Evolutionary conservation across 2,329 filamentous ascomycete genomes (phyloP).

Genomic region (Sordariomycetes sp.): DNA sequence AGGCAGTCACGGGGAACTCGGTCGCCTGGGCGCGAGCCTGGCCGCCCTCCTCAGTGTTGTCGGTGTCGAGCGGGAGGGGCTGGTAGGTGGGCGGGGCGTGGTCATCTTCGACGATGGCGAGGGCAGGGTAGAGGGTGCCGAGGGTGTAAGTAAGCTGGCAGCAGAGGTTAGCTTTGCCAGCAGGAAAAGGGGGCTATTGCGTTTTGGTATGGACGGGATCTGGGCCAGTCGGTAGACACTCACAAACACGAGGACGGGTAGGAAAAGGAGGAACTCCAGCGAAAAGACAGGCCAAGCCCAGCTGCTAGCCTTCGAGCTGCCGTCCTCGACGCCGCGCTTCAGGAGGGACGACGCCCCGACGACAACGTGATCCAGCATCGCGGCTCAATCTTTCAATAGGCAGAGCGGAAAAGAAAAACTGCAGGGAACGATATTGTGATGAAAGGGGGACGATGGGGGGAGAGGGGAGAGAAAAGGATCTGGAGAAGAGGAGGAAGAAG

Average conservation of each 20-base stretch:
- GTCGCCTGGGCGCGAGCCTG: conserved; percentile 15
- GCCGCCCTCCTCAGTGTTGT: conserved; percentile 15
- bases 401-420: background rate
- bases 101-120: conserved; percentile 49
- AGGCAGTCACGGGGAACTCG: conserved; percentile 34
- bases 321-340: conserved; percentile 1
- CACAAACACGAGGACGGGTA: conserved; percentile 2
- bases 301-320: background rate
- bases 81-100: conserved; percentile 40
- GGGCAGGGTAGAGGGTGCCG: conserved; percentile 36
- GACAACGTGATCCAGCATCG: background rate
- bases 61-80: conserved; percentile 32
- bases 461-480: background rate
- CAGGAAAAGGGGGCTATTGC: background rate
- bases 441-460: background rate
- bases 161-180: background rate
- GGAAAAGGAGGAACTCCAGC: conserved; percentile 1
- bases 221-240: background rate
- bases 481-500: background rate
- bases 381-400: background rate
- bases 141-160: conserved; percentile 39
- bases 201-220: background rate
- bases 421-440: background rate
- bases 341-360: background rate
- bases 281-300: background rate